Base-by-base conservation (phyloP, 805 yeast genomes). In the Suhomyces sp. region DNA sequence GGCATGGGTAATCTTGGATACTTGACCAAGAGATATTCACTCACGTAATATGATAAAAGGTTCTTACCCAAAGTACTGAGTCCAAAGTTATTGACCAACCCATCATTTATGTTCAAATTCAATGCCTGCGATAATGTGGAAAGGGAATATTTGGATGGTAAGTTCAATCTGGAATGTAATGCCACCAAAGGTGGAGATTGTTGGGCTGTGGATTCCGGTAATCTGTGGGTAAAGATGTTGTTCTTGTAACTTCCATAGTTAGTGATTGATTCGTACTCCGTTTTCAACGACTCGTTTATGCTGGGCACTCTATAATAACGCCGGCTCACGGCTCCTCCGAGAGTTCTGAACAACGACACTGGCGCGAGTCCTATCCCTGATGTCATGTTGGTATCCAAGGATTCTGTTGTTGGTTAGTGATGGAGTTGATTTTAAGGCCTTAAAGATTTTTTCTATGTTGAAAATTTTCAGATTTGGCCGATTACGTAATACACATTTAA, bases 1-100 rank as follows among this genome's bases (percentile, higher is more conserved):
- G 79, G 74, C 42, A 83, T 73, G 12, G 99, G 98, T 33, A 93
- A 71, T 56, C 99, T 77, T 35, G 99, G 99, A 58, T 88, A 88
- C 46, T 75, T 78, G 33, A 80, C 61, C 49, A 88, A 65, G 40
- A 91, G 67, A 48, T 83, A 66, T 58, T 88, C 95, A 14, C 84
- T 72, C 4, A 80, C 83, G 51, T 86, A 83, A 58, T 80, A 87
- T 9, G 81, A 76, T 41, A 93, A 65, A 31, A 93, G 64, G 40
- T 81, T 79, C 51, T 81, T 78, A 33, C 98, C 98, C 53, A 91
- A 80, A n/a, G 78, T 75, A 39, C 83, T 76, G 53, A 91, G 72
- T 4, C 95, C 93, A 38, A 71, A 71, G 58, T 93, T 91, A 60
- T 85, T 83, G 12, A 80, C 83, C 41, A 70, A 69, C 10, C 58